Base-by-base conservation (phyloP, 2,329 filamentous ascomycete species). In the Knoxdaviesia proteae region DNA sequence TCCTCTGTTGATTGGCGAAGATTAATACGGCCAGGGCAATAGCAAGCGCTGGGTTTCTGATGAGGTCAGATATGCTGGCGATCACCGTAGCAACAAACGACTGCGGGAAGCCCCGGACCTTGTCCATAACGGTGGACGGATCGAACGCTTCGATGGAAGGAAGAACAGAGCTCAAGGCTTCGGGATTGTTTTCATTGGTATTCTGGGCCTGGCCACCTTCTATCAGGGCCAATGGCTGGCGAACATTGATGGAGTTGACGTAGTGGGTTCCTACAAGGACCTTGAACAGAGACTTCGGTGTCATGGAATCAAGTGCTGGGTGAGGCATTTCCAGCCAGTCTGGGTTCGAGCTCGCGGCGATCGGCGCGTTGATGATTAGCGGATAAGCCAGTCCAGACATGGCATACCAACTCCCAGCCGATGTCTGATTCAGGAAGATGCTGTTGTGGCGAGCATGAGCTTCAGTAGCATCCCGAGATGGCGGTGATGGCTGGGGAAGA, bases 401-500 rank as follows among this genome's bases (percentile, higher is more conserved):
- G 33, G 87, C 90, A 57, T 88, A 98, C 86, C 88, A 96, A 47
- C 82, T 81, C 32, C 87, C 88, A n/a, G 68, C 65, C 44, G 81
- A 74, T 2, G 87, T 94, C 50, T 79, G 80, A 55, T 94, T 94
- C 46, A 96, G 69, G 53, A 90, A 93, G 1, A 94, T 76, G 44
- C 73, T 76, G 47, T 71, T 68, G 48, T 67, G 69, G 33, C 77
- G 67, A 39, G 70, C 65, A 34, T 68, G 63, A 31, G 61, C 61
- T 10, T 61, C 60, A 2, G 61, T 57, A n/a, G 67, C 62, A 42
- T 73, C 64, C 11, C 62, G 60, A 4, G 62, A 56, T 2, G 70
- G 77, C 50, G 83, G 75, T 29, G 75, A 64, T 0, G 90, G 90
- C 54, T 96, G 90, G 2, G 88, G 84, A 5, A 98, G 72, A 7